A percentile compares a stretch with the other conserved stretches of the same genome.
Evolutionary conservation across 192 early-diverging fungal genomes (phyloP).

Genomic region (Funneliformis geosporum): DNA sequence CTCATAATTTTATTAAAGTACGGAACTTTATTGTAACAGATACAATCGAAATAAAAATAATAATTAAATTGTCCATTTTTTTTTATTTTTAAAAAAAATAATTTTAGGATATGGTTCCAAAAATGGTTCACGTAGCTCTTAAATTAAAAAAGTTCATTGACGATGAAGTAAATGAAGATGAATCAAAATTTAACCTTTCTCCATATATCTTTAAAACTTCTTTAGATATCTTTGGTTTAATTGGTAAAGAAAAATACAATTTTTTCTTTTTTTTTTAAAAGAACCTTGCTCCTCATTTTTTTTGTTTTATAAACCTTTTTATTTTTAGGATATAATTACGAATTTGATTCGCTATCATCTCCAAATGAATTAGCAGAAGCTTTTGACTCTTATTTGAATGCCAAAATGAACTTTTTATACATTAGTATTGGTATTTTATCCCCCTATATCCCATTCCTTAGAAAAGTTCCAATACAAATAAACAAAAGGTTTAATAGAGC

Average conservation of each 20-base stretch:
- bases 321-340: constrained; percentile 45
- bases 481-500: background rate
- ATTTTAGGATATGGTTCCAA: constrained; percentile 17
- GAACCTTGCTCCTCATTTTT: background rate
- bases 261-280: background rate
- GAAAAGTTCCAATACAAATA: constrained; percentile 34
- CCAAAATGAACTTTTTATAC: constrained; percentile 12
- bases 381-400: constrained; percentile 39
- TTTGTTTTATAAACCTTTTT: background rate
- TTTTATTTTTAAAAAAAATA: background rate
- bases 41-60: background rate
- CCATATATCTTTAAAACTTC: constrained; percentile 43
- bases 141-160: constrained; percentile 42
- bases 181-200: constrained; percentile 41
- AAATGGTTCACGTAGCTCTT: constrained; percentile 38
- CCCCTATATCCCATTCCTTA: constrained; percentile 27
- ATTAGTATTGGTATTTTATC: constrained; percentile 37
- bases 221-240: constrained; percentile 48
- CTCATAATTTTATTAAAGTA: constrained; percentile 42
- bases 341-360: constrained; percentile 38
- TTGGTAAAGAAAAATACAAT: constrained; percentile 27
- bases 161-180: constrained; percentile 30
- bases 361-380: constrained; percentile 37
- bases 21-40: constrained; percentile 32
- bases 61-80: background rate